A percentile compares a stretch with the other conserved stretches of the same genome.
phyloP scores from a whole-genome alignment of 371 early-diverging fungal genomes.

The Mucor ambiguus region DNA sequence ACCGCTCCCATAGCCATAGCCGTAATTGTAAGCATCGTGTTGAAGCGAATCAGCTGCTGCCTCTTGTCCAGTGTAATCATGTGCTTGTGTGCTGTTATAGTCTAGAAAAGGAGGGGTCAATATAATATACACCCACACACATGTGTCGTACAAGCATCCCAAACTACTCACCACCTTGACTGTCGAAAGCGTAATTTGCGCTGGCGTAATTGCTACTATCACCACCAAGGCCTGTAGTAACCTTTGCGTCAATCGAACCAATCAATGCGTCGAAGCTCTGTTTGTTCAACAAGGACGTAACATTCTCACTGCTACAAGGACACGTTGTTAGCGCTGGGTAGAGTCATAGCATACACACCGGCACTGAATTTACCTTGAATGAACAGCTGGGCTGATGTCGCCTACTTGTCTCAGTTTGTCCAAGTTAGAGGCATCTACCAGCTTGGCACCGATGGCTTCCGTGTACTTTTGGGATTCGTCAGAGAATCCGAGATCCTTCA shows the following conservation, averaged over 20 bases:
- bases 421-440: constrained; percentile 25
- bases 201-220: neutral
- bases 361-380: neutral
- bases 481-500: constrained; percentile 76
- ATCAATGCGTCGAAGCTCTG: constrained; percentile 22
- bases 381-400: neutral
- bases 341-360: neutral
- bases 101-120: neutral
- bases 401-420: neutral
- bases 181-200: neutral
- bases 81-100: neutral
- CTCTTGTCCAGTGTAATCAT: constrained; percentile 11
- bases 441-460: constrained; percentile 67
- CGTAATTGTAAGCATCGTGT: constrained; percentile 20
- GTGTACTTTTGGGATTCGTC: constrained; percentile 74
- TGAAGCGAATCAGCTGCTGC: constrained; percentile 5
- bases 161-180: neutral
- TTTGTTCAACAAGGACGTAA: constrained; percentile 17
- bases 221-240: neutral
- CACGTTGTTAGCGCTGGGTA: neutral
- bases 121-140: neutral
- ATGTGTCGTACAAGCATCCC: neutral
- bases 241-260: constrained; percentile 9
- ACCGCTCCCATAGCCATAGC: constrained; percentile 27
- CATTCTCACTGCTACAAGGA: constrained; percentile 11